These are phyloP conservation scores for Tuber aestivum DNA, from an alignment of 495 filamentous ascomycete genomes.

Conservation along the genomic window DNA sequence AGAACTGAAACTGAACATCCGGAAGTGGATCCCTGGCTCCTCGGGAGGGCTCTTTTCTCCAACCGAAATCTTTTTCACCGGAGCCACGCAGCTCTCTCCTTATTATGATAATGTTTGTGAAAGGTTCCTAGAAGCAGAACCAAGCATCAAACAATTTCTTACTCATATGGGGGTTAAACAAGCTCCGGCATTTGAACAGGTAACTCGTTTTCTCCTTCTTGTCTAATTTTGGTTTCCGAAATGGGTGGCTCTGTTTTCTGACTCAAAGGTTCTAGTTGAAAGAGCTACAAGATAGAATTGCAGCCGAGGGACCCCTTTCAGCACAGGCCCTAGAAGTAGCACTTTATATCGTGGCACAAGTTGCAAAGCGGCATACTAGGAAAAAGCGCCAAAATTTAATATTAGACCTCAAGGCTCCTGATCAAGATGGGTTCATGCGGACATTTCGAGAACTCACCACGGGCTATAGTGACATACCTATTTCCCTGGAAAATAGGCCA, in stretches of 20 bases:
- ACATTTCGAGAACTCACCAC: constrained; percentile 30
- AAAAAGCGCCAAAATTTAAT: constrained; percentile 1
- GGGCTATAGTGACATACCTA: constrained; percentile 2
- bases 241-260: background rate
- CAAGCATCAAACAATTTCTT: constrained; percentile 1
- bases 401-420: constrained; percentile 30
- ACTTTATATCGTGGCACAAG: constrained; percentile 29
- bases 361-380: constrained; percentile 16
- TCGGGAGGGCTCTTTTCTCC: constrained; percentile 14
- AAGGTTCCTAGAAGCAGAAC: background rate
- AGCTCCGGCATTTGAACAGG: constrained; percentile 26
- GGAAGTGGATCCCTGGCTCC: constrained; percentile 31
- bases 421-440: constrained; percentile 19
- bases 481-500: background rate
- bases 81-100: constrained; percentile 14
- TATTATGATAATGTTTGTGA: constrained; percentile 15
- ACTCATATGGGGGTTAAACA: constrained; percentile 15
- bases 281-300: constrained; percentile 31
- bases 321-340: constrained; percentile 20
- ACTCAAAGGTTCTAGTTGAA: constrained; percentile 13
- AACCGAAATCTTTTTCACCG: constrained; percentile 24
- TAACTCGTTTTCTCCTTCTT: constrained; percentile 5
- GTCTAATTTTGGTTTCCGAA: background rate
- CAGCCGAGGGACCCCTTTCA: constrained; percentile 12
- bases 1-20: constrained; percentile 8